Evolutionary conservation across 768 basidiomycete species (phyloP).

Genomic region (Boletus pseudo-olivaceus): DNA sequence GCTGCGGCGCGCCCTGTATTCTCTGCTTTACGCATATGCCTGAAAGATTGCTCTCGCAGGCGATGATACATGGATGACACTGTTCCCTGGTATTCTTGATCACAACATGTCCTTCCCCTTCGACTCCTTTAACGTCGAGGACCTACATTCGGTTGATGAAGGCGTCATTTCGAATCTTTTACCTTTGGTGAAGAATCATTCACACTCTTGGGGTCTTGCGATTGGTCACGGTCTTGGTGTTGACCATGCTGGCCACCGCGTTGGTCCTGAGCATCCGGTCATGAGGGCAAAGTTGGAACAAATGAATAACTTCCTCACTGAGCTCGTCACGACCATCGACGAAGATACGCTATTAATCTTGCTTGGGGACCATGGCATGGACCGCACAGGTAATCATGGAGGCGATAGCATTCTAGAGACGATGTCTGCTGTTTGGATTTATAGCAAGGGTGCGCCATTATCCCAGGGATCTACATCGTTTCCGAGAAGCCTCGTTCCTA

Average conservation of each 20-base stretch:
- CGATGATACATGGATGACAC: constrained; percentile 93
- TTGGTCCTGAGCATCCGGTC: constrained; percentile 82
- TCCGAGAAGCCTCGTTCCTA: constrained; percentile 52
- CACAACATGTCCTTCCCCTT: constrained; percentile 76
- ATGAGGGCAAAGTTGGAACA: constrained; percentile 86
- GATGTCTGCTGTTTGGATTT: constrained; percentile 85
- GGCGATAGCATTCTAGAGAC: constrained; percentile 87
- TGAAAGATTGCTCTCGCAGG: constrained; percentile 84
- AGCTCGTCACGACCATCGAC: constrained; percentile 72
- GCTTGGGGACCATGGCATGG: constrained; percentile 98
- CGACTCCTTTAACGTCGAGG: constrained; percentile 98
- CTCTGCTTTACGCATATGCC: constrained; percentile 3
- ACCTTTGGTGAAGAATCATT: constrained; percentile 59
- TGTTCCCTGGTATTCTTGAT: constrained; percentile 77
- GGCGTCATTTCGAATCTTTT: constrained; percentile 85
- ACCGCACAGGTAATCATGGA: constrained; percentile 89
- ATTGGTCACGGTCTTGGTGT: constrained; percentile 94
- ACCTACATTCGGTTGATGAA: constrained; percentile 91
- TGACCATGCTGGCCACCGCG: constrained; percentile 93
- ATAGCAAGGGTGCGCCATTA: constrained; percentile 69
- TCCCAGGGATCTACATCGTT: constrained; percentile 33
- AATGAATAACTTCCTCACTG: constrained; percentile 76
- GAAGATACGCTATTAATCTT: constrained; percentile 89
- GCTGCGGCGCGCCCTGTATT: background rate
- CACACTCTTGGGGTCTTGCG: constrained; percentile 74